Percentiles rank a stretch among this genome's conserved stretches.
Conservation (phyloP, 345 rosid genomes). For the Eucalyptus regnans region DNA sequence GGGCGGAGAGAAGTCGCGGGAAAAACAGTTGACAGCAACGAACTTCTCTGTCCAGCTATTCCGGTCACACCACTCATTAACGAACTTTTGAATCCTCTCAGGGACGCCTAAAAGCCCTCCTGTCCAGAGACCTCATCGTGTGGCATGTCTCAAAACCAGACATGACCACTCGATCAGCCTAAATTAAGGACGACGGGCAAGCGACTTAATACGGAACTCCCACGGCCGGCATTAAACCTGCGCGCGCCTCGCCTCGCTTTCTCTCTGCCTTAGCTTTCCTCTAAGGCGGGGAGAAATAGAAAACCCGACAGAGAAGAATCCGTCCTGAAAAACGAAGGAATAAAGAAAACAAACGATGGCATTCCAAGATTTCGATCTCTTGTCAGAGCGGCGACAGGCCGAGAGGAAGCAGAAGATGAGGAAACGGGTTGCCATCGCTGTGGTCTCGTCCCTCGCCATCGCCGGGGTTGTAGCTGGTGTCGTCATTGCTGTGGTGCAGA, state of each 20-base stretch:
- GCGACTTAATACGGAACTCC: neutral
- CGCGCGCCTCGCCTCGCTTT: neutral
- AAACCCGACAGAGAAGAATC: neutral
- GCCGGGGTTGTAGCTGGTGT: slow-evolving; percentile 25
- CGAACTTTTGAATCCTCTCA: slow-evolving; percentile 9
- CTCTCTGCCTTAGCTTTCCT: slow-evolving; percentile 9
- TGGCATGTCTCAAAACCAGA: neutral
- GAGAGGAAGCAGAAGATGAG: slow-evolving; percentile 42
- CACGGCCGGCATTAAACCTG: neutral
- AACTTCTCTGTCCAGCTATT: neutral
- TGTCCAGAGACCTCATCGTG: slow-evolving; percentile 26
- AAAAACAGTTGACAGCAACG: slow-evolving; percentile 11
- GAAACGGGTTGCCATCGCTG: slow-evolving; percentile 27
- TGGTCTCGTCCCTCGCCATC: slow-evolving; percentile 15
- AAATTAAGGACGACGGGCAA: neutral
- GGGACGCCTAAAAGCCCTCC: slow-evolving; percentile 13
- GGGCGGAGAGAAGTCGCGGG: slow-evolving; percentile 3
- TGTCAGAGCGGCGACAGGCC: slow-evolving; percentile 53
- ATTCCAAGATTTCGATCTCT: slow-evolving; percentile 77
- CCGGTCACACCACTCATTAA: neutral
- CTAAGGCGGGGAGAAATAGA: neutral
- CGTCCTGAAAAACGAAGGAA: neutral
- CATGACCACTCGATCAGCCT: neutral
- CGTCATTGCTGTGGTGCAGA: slow-evolving; percentile 16
- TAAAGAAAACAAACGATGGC: slow-evolving; percentile 20